A percentile compares a stretch with the other conserved stretches of the same genome.
phyloP scores from a whole-genome alignment of 1,284 basidiomycete species.

The Apiotrichum laibachii region DNA sequence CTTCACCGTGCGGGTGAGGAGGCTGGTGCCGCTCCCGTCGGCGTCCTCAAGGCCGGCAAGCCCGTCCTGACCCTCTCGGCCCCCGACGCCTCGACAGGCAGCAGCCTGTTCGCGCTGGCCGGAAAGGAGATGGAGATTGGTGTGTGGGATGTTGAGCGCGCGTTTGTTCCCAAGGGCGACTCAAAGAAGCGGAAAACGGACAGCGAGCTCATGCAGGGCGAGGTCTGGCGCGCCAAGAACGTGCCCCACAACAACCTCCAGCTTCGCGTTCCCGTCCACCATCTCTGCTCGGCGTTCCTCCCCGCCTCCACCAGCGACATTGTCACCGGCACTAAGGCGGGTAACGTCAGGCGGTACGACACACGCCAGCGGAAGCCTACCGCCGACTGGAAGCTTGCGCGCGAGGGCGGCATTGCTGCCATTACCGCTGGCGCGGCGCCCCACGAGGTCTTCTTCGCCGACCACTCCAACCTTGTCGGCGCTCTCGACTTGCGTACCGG shows the following conservation, averaged over 20 bases:
- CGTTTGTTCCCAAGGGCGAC: slow-evolving; percentile 54
- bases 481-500: slow-evolving; percentile 75
- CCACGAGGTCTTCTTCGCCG: slow-evolving; percentile 69
- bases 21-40: neutral
- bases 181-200: slow-evolving; percentile 65
- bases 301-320: slow-evolving; percentile 55
- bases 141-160: slow-evolving; percentile 70
- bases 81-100: slow-evolving; percentile 49
- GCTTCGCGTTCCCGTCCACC: slow-evolving; percentile 76
- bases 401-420: slow-evolving; percentile 62
- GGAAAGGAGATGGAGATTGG: slow-evolving; percentile 86
- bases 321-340: slow-evolving; percentile 70
- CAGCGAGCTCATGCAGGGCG: slow-evolving; percentile 61
- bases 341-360: slow-evolving; percentile 75
- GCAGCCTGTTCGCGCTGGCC: slow-evolving; percentile 66
- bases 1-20: slow-evolving; percentile 15
- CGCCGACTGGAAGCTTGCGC: slow-evolving; percentile 47
- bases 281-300: slow-evolving; percentile 60
- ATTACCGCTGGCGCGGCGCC: slow-evolving; percentile 54
- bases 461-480: slow-evolving; percentile 66
- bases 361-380: slow-evolving; percentile 67
- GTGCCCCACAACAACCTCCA: slow-evolving; percentile 69
- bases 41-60: slow-evolving; percentile 17
- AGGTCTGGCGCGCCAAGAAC: slow-evolving; percentile 52
- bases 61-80: slow-evolving; percentile 50